These are phyloP conservation scores for Termitomyces sp. DNA, from an alignment of 768 basidiomycete species.

Conservation along the genomic window DNA sequence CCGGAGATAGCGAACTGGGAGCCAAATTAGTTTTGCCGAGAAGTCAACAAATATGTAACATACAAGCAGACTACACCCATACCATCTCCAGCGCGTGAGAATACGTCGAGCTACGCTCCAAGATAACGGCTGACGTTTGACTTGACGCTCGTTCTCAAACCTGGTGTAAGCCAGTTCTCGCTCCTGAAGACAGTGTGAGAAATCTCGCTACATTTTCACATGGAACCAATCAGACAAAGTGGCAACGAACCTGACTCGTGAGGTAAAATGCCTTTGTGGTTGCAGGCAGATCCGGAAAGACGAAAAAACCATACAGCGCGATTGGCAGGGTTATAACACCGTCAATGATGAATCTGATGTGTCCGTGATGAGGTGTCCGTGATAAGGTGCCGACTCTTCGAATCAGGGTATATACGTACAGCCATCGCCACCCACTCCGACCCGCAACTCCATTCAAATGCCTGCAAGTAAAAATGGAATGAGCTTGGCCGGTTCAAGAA, in stretches of 20 bases:
- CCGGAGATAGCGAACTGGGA: slow-evolving; percentile 58
- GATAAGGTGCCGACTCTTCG: neutral
- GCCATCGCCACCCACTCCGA: slow-evolving; percentile 65
- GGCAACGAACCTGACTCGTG: slow-evolving; percentile 40
- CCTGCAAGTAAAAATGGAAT: slow-evolving; percentile 23
- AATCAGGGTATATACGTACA: slow-evolving; percentile 30
- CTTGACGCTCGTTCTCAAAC: slow-evolving; percentile 34
- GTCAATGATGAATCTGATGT: slow-evolving; percentile 55
- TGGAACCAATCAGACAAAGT: neutral
- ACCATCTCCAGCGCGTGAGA: slow-evolving; percentile 60
- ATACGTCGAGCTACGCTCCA: slow-evolving; percentile 43
- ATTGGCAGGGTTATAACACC: slow-evolving; percentile 69
- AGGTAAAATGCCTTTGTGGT: slow-evolving; percentile 63
- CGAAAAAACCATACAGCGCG: slow-evolving; percentile 62
- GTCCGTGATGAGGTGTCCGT: slow-evolving; percentile 3
- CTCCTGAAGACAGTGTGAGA: slow-evolving; percentile 33
- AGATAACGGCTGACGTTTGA: slow-evolving; percentile 35
- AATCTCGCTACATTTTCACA: neutral
- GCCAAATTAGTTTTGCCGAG: neutral
- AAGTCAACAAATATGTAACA: slow-evolving; percentile 8
- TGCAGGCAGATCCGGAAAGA: slow-evolving; percentile 68
- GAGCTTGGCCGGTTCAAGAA: neutral
- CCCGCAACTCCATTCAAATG: slow-evolving; percentile 46
- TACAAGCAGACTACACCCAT: slow-evolving; percentile 60
- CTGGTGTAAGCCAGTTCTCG: slow-evolving; percentile 46